Evolutionary conservation across 768 basidiomycete species (phyloP).

Genomic region (Roridomyces roridus): DNA sequence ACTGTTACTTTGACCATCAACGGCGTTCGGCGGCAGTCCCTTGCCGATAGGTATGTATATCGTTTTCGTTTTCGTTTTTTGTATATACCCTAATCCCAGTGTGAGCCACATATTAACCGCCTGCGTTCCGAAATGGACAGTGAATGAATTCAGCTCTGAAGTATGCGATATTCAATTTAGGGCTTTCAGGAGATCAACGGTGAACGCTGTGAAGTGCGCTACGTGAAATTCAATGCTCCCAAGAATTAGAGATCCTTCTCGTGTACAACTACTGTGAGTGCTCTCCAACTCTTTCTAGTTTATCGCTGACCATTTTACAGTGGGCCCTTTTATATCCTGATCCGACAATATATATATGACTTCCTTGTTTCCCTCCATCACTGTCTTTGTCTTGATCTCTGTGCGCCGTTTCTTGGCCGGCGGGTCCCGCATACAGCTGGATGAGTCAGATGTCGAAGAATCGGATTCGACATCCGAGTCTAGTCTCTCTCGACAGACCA

Average conservation of each 20-base stretch:
- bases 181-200: slow-evolving; percentile 66
- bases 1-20: no score
- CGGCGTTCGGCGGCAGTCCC: no score
- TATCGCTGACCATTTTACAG: background rate
- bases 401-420: slow-evolving; percentile 11
- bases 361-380: slow-evolving; percentile 7
- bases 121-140: no score
- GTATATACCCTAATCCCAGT: no score
- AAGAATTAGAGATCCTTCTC: slow-evolving; percentile 58
- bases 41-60: no score
- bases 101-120: no score
- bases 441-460: slow-evolving; percentile 1
- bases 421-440: slow-evolving; percentile 10
- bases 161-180: slow-evolving; percentile 50
- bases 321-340: slow-evolving; percentile 1
- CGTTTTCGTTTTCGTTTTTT: no score
- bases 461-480: slow-evolving; percentile 14
- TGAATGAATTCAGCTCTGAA: slow-evolving; percentile 32
- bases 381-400: background rate
- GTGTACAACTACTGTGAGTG: slow-evolving; percentile 73
- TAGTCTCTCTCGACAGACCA: no score
- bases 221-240: slow-evolving; percentile 68
- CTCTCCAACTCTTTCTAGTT: background rate
- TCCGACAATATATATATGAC: background rate
- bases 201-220: slow-evolving; percentile 65